Base-by-base conservation (phyloP, 306 rosid genomes). In the Ormosia emarginata region DNA sequence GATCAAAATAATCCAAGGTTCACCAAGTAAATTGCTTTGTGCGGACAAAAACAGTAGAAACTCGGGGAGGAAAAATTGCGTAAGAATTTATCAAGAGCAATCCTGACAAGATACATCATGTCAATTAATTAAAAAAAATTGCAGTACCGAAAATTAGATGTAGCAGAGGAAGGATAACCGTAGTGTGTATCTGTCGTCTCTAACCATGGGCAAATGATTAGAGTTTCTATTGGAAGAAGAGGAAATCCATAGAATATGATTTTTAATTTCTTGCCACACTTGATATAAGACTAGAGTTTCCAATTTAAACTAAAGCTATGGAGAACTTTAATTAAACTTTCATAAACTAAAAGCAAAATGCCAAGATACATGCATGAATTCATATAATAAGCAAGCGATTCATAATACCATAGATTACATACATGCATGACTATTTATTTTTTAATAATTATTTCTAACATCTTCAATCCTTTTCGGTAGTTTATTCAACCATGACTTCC, bases 401-500 rank as follows among this genome's bases (percentile, higher is more conserved):
- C 40, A 24, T 24, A 3, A 36, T 36, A 4, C 5, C 41, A 37
- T 37, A 4, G 41, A 37, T 6, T 37, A 37, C 41, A 37, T 37
- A 37, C 37, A 37, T 37, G 41, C 6, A 37, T 37, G 6, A 4
- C 41, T 37, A 5, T 4, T 37, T 4, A 37, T 37, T 37, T 37
- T 37, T 0, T 37, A 37, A 37, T 37, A 4, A 37, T 37, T 37
- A 37, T 37, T 37, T 37, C 1, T 37, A 37, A 37, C 41, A 4
- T 39, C 72, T 41, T 85, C 79, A 70, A 67, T 49, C 80, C 56
- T 37, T 18, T 18, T 3, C 53, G 41, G 43, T 70, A 33, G 8
- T 61, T 67, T 68, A 33, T 40, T 82, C 81, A 84, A 56, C 74
- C 74, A 59, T 70, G 85, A 33, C 7, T 58, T 78, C 4, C 68